A percentile compares a stretch with the other conserved stretches of the same genome.
These are phyloP conservation scores for Dichotomocladium elegans DNA, from an alignment of 371 early-diverging fungal genomes.

Conservation along the genomic window DNA sequence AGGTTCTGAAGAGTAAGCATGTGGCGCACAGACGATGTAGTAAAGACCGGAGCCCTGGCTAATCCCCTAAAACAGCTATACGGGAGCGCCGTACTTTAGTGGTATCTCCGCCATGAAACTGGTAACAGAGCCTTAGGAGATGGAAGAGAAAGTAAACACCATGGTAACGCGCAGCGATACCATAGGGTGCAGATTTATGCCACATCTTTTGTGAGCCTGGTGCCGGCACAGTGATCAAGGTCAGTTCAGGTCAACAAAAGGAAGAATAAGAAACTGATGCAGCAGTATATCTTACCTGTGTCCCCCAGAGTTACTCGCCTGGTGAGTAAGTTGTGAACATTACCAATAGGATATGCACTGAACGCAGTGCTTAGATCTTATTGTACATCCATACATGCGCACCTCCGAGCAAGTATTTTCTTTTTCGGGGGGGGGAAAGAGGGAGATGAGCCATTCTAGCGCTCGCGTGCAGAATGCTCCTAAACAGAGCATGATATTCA, in stretches of 20 bases:
- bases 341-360: not conserved
- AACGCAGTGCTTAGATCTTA: constrained; percentile 42
- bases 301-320: constrained; percentile 52
- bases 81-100: constrained; percentile 95
- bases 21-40: not conserved
- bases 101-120: constrained; percentile 73
- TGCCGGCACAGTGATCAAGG: constrained; percentile 79
- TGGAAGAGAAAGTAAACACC: not conserved
- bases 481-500: no score
- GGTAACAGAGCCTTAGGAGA: constrained; percentile 38
- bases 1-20: constrained; percentile 72
- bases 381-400: constrained; percentile 63
- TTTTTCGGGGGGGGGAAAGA: no score
- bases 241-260: no score
- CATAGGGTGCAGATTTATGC: constrained; percentile 87
- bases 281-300: not conserved
- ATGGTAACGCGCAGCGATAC: not conserved
- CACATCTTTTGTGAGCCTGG: constrained; percentile 86
- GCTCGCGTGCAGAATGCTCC: no score
- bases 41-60: no score
- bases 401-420: constrained; percentile 23
- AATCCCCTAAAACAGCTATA: constrained; percentile 61
- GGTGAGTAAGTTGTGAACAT: constrained; percentile 18
- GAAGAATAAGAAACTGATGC: not conserved
- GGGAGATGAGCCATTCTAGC: no score